Evolutionary conservation across 2,329 filamentous ascomycete species (phyloP).

Genomic region (Aspergillus brasiliensis): DNA sequence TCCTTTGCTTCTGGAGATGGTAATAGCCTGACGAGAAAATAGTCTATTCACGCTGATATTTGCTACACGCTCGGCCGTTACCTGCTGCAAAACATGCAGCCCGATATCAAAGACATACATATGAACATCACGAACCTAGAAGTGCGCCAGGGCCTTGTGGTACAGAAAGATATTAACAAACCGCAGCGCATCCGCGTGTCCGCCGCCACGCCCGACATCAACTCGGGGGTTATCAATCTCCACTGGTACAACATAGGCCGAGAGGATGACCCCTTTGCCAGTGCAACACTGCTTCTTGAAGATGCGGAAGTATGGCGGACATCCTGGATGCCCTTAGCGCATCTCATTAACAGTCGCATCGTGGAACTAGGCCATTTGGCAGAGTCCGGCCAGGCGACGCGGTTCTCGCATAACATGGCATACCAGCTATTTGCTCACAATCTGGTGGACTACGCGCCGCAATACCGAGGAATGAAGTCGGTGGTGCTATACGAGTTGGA

Average conservation of each 20-base stretch:
- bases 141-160: conserved; percentile 59
- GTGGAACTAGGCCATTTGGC: conserved; percentile 29
- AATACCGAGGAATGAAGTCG: conserved; percentile 36
- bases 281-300: conserved; percentile 15
- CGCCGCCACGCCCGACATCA: conserved; percentile 4
- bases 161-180: conserved; percentile 29
- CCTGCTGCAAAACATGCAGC: conserved; percentile 18
- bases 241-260: conserved; percentile 8
- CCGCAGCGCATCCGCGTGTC: conserved; percentile 13
- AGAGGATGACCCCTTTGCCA: conserved; percentile 18
- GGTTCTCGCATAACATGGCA: conserved; percentile 35
- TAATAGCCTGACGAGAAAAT: neutral
- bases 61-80: conserved; percentile 29
- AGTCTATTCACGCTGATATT: conserved; percentile 32
- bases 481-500: conserved; percentile 34
- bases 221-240: neutral
- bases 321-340: conserved; percentile 23
- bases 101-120: conserved; percentile 19
- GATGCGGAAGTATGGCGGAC: conserved; percentile 19
- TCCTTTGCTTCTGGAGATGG: neutral
- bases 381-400: conserved; percentile 27
- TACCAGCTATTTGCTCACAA: conserved; percentile 36
- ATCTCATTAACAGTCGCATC: conserved; percentile 28
- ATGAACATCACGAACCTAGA: conserved; percentile 46
- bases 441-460: conserved; percentile 31